Percentiles rank a stretch among this genome's conserved stretches.
phyloP scores from a whole-genome alignment of 805 yeast genomes.

The Wickerhamomyces bisporus region DNA sequence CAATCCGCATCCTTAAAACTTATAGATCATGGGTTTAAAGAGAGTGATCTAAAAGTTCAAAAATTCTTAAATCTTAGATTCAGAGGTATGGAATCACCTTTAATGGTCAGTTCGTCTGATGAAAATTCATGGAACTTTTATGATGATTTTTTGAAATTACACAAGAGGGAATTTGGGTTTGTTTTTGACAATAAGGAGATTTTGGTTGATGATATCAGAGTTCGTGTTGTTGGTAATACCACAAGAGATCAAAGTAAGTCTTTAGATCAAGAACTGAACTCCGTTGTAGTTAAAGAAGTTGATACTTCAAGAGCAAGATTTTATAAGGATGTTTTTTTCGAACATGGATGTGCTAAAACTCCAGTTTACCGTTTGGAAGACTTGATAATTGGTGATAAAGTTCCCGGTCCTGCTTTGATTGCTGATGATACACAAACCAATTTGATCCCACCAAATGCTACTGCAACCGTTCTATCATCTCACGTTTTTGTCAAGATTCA shows the following conservation, averaged over 20 bases:
- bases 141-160: conserved; percentile 46
- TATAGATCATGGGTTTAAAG: conserved; percentile 47
- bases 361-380: conserved; percentile 53
- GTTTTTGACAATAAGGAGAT: conserved; percentile 50
- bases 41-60: conserved; percentile 46
- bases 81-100: conserved; percentile 83
- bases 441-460: conserved; percentile 57
- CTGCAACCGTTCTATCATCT: conserved; percentile 51
- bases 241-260: conserved; percentile 34
- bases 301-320: conserved; percentile 27
- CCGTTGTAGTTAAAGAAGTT: conserved; percentile 24
- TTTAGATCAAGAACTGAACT: conserved; percentile 49
- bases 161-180: conserved; percentile 72
- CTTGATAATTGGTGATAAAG: conserved; percentile 44
- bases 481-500: conserved; percentile 49
- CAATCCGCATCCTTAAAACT: conserved; percentile 37
- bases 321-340: conserved; percentile 52
- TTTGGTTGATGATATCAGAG: conserved; percentile 67
- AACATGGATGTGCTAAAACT: conserved; percentile 42
- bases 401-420: conserved; percentile 70
- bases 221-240: conserved; percentile 67
- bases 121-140: conserved; percentile 28
- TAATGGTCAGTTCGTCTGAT: conserved; percentile 50
- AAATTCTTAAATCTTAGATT: conserved; percentile 73
- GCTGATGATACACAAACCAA: conserved; percentile 82